Base-by-base conservation (phyloP, 106 monocot genomes). In the Triglochin maritima region DNA sequence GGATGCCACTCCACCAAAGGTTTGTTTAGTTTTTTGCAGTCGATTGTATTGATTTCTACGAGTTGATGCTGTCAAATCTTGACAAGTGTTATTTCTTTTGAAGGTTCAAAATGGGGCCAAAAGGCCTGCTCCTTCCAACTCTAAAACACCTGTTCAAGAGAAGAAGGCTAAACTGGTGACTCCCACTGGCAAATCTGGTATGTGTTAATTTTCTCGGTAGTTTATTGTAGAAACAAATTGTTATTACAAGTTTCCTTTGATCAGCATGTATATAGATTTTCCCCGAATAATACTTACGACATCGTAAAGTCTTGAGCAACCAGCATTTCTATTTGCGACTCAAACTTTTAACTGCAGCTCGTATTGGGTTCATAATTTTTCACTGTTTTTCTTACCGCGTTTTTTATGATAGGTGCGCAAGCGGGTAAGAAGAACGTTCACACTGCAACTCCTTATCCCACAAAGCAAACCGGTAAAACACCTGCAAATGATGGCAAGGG, bases 371-470 rank as follows among this genome's bases (percentile, higher is more conserved):
- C 29, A 29, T 29, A 29, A 29, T 29, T 29, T 29, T 29, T 29
- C 29, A 29, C 29, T 29, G 29, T 29, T 29, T 29, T 29, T 29
- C 29, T 29, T 29, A 29, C 29, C 29, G 1, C 1, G 29, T 17
- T 10, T 46, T 42, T 17, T 57, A 2, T 46, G 11, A 17, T 52
- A 63, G 57, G 10, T 62, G 84, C 70, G 9, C 50, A 52, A 57
- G 89, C 73, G 67, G 78, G 69, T 15, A 94, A 94, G 79, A 85
- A 85, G 64, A 72, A 57, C 56, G 81, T 63, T 14, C 82, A 80
- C 59, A 50, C 57, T 44, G 82, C 84, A 5, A 94, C 86, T 14
- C 92, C 88, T 47, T 66, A 93, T 57, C 92, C 86, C 10, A 66
- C 79, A 2, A 93, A 93, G 61, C 81, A 82, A 50, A 74, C 63